Base-by-base conservation (phyloP, 257 asterid genomes). In the Forsythia viridissima region DNA sequence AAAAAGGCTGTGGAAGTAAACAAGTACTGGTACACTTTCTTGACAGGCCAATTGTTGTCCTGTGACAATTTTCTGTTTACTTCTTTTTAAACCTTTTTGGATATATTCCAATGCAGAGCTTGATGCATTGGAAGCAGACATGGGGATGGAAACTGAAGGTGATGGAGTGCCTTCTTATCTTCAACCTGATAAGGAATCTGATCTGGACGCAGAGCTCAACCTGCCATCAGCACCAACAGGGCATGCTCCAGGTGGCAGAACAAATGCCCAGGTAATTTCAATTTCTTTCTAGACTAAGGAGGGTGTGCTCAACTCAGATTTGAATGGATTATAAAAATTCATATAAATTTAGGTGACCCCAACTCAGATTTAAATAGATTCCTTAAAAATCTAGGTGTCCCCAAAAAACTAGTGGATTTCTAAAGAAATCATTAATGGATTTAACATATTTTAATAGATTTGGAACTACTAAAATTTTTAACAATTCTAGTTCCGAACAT, bases 111-210 rank as follows among this genome's bases (percentile, higher is more conserved):
- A 57, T 79, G 81, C 90, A 96, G 99, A 96, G 86, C 99, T 96
- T 76, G 98, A 94, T 90, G 99, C 99, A 70, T 77, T 94, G 85
- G 99, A 96, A 89, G 97, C 96, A 74, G 99, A 96, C 86, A 96
- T 96, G 98, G 97, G 95, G 43, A 79, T 87, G 84, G 99, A 94
- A 86, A 88, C 92, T 79, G 98, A 91, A 83, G 80, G 91, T 39
- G 97, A 93, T 74, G 97, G 96, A 43, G 94, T 94, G 48, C 98
- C 98, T 69, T 79, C 99, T 16, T 96, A 96, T 81, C 99, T 96
- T 81, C 98, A 94, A 79, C 94, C 98, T 70, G 99, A 94, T 66
- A 89, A 75, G 75, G 97, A 94, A 74, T 65, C 92, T 41, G 95
- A 93, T 82, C 78, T 90, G 80, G 97, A 89, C 0, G 7, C 94